A percentile compares a stretch with the other conserved stretches of the same genome.
Conservation (phyloP, 768 basidiomycete species). For the Agrocybe praecox region DNA sequence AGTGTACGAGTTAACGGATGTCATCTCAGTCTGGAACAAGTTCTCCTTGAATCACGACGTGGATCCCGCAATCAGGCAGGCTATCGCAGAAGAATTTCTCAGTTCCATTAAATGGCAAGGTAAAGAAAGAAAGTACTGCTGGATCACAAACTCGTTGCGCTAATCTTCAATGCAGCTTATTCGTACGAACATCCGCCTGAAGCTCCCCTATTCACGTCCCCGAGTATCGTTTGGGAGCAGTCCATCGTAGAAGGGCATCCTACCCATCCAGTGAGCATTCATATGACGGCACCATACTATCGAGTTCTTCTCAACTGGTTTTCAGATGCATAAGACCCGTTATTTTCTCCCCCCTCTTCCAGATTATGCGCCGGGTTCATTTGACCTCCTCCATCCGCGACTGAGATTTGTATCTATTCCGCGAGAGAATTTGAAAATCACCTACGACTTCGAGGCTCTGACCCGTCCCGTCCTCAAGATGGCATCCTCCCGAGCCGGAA, state of each 20-base stretch:
- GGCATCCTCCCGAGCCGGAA: constrained; percentile 39
- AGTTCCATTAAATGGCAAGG: constrained; percentile 59
- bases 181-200: constrained; percentile 51
- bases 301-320: background rate
- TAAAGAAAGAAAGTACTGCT: constrained; percentile 18
- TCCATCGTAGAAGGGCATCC: constrained; percentile 64
- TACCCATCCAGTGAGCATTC: constrained; percentile 50
- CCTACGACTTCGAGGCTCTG: constrained; percentile 51
- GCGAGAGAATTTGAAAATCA: constrained; percentile 42
- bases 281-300: background rate
- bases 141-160: background rate
- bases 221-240: constrained; percentile 62
- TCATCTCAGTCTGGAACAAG: constrained; percentile 44
- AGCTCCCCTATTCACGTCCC: constrained; percentile 44
- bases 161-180: constrained; percentile 30
- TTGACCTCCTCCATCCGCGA: constrained; percentile 50
- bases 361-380: constrained; percentile 44
- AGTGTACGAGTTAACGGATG: constrained; percentile 32
- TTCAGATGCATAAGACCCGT: constrained; percentile 62
- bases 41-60: constrained; percentile 40
- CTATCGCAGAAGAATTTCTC: constrained; percentile 49
- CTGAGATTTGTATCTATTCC: constrained; percentile 52
- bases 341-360: constrained; percentile 52
- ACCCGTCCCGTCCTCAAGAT: constrained; percentile 41
- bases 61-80: constrained; percentile 31